phyloP scores from a whole-genome alignment of 257 asterid species.

The Solanum lycopersicoides region DNA sequence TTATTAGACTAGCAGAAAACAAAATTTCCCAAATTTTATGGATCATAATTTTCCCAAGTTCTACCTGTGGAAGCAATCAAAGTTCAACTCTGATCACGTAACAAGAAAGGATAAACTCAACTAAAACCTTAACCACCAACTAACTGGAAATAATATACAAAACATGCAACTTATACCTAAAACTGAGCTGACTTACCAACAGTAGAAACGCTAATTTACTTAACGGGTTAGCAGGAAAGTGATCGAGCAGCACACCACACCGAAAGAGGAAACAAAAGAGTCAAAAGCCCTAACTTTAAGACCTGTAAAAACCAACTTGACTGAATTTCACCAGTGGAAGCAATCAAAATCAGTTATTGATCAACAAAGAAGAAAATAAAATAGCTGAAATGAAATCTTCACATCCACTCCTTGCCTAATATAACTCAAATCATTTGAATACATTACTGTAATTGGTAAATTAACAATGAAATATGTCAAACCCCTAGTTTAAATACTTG shows the following conservation, averaged over 20 bases:
- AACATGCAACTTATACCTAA: not conserved
- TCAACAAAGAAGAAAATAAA: not conserved
- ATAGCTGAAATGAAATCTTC: not conserved
- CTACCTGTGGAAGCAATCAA: not conserved
- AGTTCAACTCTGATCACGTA: not conserved
- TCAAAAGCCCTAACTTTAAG: not conserved
- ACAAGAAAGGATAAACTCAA: not conserved
- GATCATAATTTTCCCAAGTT: not conserved
- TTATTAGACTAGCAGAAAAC: not conserved
- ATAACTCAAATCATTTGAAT: not conserved
- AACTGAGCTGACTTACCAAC: not conserved
- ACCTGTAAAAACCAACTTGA: not conserved
- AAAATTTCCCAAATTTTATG: not conserved
- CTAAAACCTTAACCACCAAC: not conserved
- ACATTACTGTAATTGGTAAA: not conserved
- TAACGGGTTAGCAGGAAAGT: not conserved
- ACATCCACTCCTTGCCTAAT: not conserved
- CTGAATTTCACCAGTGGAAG: not conserved
- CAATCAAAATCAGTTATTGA: not conserved
- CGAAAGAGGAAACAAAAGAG: not conserved
- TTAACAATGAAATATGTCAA: not conserved
- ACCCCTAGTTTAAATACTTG: not conserved
- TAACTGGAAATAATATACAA: not conserved
- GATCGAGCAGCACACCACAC: not conserved
- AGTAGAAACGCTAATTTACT: not conserved